Evolutionary conservation across 1,284 basidiomycete genomes (phyloP).

Genomic region (Anthracocystis panici-leucophaei): DNA sequence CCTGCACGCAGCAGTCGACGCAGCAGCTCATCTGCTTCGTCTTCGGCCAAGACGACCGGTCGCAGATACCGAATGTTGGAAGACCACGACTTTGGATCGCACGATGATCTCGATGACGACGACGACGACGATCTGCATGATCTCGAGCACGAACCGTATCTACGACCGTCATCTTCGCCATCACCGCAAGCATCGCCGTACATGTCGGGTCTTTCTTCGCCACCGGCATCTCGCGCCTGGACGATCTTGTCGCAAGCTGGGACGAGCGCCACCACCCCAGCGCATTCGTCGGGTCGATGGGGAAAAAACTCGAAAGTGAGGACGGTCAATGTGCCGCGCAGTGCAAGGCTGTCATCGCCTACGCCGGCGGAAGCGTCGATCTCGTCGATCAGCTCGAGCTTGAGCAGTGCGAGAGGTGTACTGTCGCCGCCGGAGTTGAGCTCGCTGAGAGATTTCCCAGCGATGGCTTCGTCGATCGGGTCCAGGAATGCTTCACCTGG

Average conservation of each 20-base stretch:
- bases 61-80: conserved; percentile 23
- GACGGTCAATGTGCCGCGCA: conserved; percentile 54
- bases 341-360: conserved; percentile 42
- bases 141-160: conserved; percentile 5
- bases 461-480: conserved; percentile 4
- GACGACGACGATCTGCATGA: conserved; percentile 7
- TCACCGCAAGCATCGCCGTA: conserved; percentile 48
- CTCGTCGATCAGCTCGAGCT: conserved; percentile 16
- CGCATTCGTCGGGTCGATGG: conserved; percentile 31
- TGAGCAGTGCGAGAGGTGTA: conserved; percentile 13
- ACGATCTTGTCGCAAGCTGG: conserved; percentile 59
- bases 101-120: conserved; percentile 16
- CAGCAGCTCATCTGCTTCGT: conserved; percentile 11
- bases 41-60: conserved; percentile 7
- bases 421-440: conserved; percentile 22
- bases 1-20: conserved; percentile 4
- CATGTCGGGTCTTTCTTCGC: conserved; percentile 30
- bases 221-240: conserved; percentile 57
- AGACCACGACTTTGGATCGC: conserved; percentile 28
- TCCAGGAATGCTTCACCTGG: conserved; percentile 4
- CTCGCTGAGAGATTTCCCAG: conserved; percentile 22
- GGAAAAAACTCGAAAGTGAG: conserved; percentile 58
- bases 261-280: conserved; percentile 23
- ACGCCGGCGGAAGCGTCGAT: conserved; percentile 26
- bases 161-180: conserved; percentile 34